Conservation (phyloP, 192 early-diverging fungal genomes). For the Gorgonomyces haynaldii region DNA sequence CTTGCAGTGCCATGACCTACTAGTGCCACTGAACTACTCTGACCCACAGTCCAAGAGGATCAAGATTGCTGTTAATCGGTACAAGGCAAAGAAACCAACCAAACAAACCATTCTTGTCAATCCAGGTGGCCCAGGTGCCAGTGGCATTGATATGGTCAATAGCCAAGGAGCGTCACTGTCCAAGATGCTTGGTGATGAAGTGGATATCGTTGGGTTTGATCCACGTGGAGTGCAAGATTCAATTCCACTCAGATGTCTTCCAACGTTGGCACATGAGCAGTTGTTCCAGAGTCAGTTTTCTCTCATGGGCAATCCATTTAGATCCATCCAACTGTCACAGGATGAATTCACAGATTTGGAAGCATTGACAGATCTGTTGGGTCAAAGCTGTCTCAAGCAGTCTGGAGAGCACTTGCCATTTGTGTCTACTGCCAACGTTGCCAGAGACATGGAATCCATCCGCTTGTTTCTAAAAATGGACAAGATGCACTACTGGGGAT, state of each 20-base stretch:
- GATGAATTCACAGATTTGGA: neutral
- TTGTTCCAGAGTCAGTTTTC: neutral
- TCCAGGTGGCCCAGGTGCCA: constrained; percentile 27
- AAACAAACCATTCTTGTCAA: neutral
- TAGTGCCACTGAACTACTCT: neutral
- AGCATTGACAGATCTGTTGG: constrained; percentile 1
- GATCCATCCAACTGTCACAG: neutral
- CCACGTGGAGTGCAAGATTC: constrained; percentile 9
- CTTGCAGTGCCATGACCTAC: neutral
- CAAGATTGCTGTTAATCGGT: neutral
- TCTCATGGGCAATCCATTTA: neutral
- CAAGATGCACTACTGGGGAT: constrained; percentile 13
- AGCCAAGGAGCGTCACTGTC: neutral
- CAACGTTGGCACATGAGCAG: neutral
- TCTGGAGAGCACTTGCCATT: constrained; percentile 5
- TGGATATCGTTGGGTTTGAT: constrained; percentile 5
- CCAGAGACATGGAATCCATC: constrained; percentile 25
- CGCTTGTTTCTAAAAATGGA: constrained; percentile 14
- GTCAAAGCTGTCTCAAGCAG: constrained; percentile 2
- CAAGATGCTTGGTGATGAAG: neutral
- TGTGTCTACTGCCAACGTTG: constrained; percentile 14
- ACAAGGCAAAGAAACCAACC: too few relatives aligned
- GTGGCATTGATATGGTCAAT: constrained; percentile 14
- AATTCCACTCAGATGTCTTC: constrained; percentile 6
- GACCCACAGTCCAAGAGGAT: neutral